Evolutionary conservation across 2,329 filamentous ascomycete genomes (phyloP).

Genomic region (Botrytis tulipae): DNA sequence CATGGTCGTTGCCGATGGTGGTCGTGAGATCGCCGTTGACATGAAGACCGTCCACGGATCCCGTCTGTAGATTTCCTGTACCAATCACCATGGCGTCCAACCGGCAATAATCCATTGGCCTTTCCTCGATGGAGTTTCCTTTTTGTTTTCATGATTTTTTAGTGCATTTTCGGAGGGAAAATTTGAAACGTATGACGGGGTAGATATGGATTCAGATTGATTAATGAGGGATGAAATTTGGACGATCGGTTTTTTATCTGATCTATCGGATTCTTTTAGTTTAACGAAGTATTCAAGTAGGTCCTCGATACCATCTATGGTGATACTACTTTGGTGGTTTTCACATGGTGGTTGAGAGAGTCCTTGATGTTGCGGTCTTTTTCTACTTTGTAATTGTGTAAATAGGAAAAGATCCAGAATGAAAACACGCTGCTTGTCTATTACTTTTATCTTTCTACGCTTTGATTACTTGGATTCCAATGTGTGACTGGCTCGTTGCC

Average conservation of each 20-base stretch:
- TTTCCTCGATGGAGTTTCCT: slow-evolving; percentile 5
- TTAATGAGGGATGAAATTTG: slow-evolving; percentile 25
- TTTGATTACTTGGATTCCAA: neutral
- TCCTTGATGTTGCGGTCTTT: slow-evolving; percentile 19
- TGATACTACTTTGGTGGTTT: slow-evolving; percentile 15
- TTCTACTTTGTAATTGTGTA: slow-evolving; percentile 22
- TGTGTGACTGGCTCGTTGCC: neutral
- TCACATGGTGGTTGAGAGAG: slow-evolving; percentile 11
- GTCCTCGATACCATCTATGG: neutral
- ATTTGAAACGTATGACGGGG: slow-evolving; percentile 22
- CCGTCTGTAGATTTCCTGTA: slow-evolving; percentile 48
- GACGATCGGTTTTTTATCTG: slow-evolving; percentile 17
- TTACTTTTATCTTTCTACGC: neutral
- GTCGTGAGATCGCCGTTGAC: slow-evolving; percentile 93
- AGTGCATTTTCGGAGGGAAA: slow-evolving; percentile 21
- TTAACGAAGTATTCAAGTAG: slow-evolving; percentile 20
- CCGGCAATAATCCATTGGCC: slow-evolving; percentile 12
- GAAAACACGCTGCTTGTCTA: slow-evolving; percentile 19
- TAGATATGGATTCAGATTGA: slow-evolving; percentile 24
- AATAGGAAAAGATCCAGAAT: slow-evolving; percentile 25
- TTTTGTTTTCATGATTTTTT: slow-evolving; percentile 20
- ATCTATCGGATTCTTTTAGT: slow-evolving; percentile 20
- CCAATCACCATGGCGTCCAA: slow-evolving; percentile 14
- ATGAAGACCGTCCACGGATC: slow-evolving; percentile 95
- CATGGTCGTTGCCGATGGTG: slow-evolving; percentile 90